These are phyloP conservation scores for Trichoderma lentiforme DNA, from an alignment of 2,329 filamentous ascomycete genomes.

Conservation along the genomic window DNA sequence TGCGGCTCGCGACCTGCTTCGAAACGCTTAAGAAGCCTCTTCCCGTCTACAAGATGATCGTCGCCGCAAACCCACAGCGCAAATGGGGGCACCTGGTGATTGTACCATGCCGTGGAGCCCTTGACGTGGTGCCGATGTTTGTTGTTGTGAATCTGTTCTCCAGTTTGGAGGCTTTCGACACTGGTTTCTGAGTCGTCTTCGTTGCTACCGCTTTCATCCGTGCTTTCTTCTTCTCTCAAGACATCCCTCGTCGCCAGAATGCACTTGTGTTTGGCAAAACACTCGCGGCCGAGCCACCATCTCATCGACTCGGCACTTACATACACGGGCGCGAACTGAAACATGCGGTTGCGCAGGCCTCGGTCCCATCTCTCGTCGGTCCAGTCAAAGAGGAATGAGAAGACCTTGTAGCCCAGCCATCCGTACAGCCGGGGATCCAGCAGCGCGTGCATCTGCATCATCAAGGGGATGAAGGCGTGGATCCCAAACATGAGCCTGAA, in stretches of 20 bases:
- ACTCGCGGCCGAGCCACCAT: conserved; percentile 90
- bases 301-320: conserved; percentile 87
- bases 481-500: conserved; percentile 87
- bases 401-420: conserved; percentile 81
- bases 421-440: conserved; percentile 70
- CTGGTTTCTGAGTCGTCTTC: conserved; percentile 19
- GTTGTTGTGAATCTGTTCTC: not conserved
- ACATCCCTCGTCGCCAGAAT: conserved; percentile 78
- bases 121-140: conserved; percentile 33
- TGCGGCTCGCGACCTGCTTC: conserved; percentile 75
- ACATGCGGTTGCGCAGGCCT: conserved; percentile 74
- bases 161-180: not conserved
- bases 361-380: conserved; percentile 81
- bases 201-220: conserved; percentile 39
- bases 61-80: conserved; percentile 84
- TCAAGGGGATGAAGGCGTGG: conserved; percentile 87
- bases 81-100: conserved; percentile 73
- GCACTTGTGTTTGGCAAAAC: conserved; percentile 76
- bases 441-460: conserved; percentile 76
- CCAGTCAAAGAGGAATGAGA: conserved; percentile 88
- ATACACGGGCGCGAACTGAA: conserved; percentile 89
- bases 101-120: conserved; percentile 73
- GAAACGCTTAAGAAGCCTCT: conserved; percentile 69
- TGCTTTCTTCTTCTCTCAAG: conserved; percentile 56
- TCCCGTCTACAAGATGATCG: conserved; percentile 82